phyloP scores from a whole-genome alignment of 2,329 filamentous ascomycete genomes.

The Knufia petricola region DNA sequence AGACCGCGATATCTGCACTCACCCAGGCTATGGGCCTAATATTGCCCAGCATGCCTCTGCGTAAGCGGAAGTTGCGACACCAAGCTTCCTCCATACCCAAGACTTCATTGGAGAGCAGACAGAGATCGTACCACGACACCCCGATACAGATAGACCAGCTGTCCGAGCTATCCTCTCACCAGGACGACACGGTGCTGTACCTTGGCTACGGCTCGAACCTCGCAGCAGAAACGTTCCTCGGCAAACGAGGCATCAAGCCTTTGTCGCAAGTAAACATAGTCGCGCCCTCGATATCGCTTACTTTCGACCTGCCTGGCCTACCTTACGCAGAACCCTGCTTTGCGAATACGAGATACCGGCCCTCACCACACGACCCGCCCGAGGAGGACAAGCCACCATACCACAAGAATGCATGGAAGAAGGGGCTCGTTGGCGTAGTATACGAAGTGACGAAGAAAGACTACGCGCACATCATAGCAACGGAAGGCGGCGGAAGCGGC shows the following conservation, averaged over 20 bases:
- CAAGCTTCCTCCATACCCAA: not conserved
- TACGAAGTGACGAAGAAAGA: constrained; percentile 84
- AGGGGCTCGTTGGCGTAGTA: constrained; percentile 81
- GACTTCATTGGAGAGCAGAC: constrained; percentile 3
- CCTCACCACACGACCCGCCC: constrained; percentile 26
- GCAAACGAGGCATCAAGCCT: constrained; percentile 67
- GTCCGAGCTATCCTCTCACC: not conserved
- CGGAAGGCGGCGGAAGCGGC: constrained; percentile 76
- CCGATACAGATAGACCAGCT: not conserved
- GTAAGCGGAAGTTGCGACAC: constrained; percentile 1
- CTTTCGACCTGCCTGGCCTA: constrained; percentile 76
- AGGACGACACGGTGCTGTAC: constrained; percentile 55
- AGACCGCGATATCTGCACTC: not conserved
- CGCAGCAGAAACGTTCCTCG: constrained; percentile 67
- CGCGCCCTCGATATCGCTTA: constrained; percentile 66
- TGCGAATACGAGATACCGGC: constrained; percentile 62
- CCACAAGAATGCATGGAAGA: constrained; percentile 58
- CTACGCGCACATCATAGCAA: constrained; percentile 77
- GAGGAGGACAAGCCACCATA: constrained; percentile 29
- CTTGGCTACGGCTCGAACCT: constrained; percentile 92
- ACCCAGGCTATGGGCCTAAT: not conserved
- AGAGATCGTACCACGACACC: not conserved
- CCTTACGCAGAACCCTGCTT: constrained; percentile 90
- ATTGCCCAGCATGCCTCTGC: not conserved
- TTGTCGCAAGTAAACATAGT: constrained; percentile 72